phyloP scores from a whole-genome alignment of 768 basidiomycete species.

The Lepiota subincarnata region DNA sequence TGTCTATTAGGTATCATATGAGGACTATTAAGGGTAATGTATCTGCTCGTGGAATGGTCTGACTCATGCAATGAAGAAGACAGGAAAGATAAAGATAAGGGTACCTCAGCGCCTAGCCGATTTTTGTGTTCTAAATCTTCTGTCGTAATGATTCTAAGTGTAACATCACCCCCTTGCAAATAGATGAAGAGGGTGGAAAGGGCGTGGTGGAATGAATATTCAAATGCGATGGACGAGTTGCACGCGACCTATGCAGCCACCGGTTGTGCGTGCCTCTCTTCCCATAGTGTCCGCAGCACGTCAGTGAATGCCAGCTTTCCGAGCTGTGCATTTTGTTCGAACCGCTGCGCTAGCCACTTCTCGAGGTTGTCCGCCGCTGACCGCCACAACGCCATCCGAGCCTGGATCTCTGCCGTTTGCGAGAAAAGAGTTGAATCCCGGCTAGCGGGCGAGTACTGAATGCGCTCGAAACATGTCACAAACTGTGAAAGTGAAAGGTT shows the following conservation, averaged over 20 bases:
- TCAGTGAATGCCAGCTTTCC: conserved; percentile 90
- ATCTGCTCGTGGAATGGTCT: background rate
- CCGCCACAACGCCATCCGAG: conserved; percentile 77
- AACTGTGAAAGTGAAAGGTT: conserved; percentile 96
- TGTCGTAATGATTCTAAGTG: background rate
- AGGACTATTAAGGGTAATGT: background rate
- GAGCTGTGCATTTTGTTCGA: conserved; percentile 87
- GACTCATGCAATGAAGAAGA: background rate
- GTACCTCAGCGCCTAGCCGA: background rate
- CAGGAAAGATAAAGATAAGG: background rate
- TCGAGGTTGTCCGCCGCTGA: conserved; percentile 81
- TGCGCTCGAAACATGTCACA: conserved; percentile 86
- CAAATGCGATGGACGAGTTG: background rate
- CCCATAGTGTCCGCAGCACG: conserved; percentile 76
- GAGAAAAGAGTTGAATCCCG: conserved; percentile 63
- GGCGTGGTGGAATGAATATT: background rate
- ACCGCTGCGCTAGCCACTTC: conserved; percentile 80
- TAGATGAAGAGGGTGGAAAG: conserved; percentile 5
- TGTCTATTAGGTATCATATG: conserved; percentile 9
- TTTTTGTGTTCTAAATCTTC: conserved; percentile 9
- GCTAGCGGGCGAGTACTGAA: conserved; percentile 76
- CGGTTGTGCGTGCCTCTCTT: conserved; percentile 48
- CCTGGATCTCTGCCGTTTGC: conserved; percentile 91
- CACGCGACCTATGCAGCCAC: background rate
- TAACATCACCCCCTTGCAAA: conserved; percentile 1